Percentiles rank a stretch among this genome's conserved stretches.
phyloP scores from a whole-genome alignment of 768 basidiomycete genomes.

The Xerocomellus dryophilus region DNA sequence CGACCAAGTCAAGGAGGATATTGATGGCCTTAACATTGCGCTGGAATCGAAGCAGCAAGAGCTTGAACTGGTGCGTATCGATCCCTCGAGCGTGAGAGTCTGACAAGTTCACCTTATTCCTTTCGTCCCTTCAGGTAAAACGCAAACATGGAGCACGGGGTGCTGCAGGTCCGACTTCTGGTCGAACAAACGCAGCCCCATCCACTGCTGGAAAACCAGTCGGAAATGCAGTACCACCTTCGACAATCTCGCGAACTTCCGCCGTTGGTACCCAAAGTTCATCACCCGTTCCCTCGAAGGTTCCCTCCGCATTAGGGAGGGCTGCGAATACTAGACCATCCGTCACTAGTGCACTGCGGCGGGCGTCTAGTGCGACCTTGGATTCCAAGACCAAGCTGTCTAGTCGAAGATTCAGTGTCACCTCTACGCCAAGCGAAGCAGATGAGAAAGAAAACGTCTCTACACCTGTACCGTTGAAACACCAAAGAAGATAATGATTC shows the following conservation, averaged over 20 bases:
- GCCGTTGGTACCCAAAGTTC: constrained; percentile 33
- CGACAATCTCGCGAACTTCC: constrained; percentile 33
- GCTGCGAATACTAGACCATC: constrained; percentile 17
- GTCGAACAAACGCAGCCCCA: constrained; percentile 41
- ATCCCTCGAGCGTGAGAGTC: not conserved
- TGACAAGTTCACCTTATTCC: constrained; percentile 2
- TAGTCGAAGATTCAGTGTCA: constrained; percentile 33
- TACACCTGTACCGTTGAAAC: constrained; percentile 21
- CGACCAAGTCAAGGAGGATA: constrained; percentile 69
- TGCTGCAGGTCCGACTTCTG: constrained; percentile 56
- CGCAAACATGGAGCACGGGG: constrained; percentile 56
- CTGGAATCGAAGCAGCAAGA: constrained; percentile 94
- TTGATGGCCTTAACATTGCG: constrained; percentile 83
- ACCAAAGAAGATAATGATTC: constrained; percentile 17
- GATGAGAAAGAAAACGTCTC: constrained; percentile 62
- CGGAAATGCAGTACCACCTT: constrained; percentile 54
- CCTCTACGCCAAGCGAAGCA: constrained; percentile 41
- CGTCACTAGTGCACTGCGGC: constrained; percentile 18
- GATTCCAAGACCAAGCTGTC: constrained; percentile 36
- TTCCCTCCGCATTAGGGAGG: constrained; percentile 32
- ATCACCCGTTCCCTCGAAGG: constrained; percentile 34
- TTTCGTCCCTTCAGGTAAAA: constrained; percentile 49
- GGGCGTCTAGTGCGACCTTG: constrained; percentile 31
- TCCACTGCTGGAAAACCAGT: constrained; percentile 28
- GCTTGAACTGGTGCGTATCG: constrained; percentile 69